phyloP scores from a whole-genome alignment of 2,329 filamentous ascomycete genomes.

The Colletotrichum theobromicola region DNA sequence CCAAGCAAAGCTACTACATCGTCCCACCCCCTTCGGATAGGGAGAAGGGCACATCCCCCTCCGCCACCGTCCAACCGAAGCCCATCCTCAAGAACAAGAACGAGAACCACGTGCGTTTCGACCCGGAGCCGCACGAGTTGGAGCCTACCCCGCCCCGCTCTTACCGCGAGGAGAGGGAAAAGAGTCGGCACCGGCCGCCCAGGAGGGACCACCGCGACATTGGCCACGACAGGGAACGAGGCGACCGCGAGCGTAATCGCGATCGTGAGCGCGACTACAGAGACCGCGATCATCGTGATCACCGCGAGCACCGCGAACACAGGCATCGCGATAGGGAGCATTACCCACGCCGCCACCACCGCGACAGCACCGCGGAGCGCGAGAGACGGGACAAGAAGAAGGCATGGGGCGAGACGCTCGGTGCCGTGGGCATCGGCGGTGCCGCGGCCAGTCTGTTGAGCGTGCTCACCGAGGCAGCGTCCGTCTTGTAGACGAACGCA shows the following conservation, averaged over 20 bases:
- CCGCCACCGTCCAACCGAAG: constrained; percentile 51
- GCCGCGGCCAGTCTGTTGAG: constrained; percentile 64
- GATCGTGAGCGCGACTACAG: constrained; percentile 40
- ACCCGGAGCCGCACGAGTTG: constrained; percentile 53
- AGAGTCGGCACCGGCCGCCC: constrained; percentile 26
- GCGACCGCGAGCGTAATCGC: constrained; percentile 37
- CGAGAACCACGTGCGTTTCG: constrained; percentile 61
- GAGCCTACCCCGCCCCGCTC: constrained; percentile 30
- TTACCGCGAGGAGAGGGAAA: constrained; percentile 35
- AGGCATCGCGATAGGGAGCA: constrained; percentile 44
- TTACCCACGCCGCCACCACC: constrained; percentile 36
- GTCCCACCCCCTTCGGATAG: constrained; percentile 37
- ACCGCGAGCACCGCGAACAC: constrained; percentile 37
- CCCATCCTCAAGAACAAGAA: constrained; percentile 68
- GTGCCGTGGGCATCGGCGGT: constrained; percentile 64
- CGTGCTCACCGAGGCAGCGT: constrained; percentile 63
- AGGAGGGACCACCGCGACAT: constrained; percentile 27
- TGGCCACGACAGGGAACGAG: constrained; percentile 38
- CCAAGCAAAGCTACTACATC: constrained; percentile 42
- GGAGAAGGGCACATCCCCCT: constrained; percentile 32
- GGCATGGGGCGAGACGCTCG: constrained; percentile 58
- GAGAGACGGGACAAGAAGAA: constrained; percentile 45
- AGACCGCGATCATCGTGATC: constrained; percentile 30
- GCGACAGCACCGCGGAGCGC: constrained; percentile 24
- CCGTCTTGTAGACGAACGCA: constrained; percentile 25